phyloP scores from a whole-genome alignment of 2,329 filamentous ascomycete genomes.

The Venturiaceae sp. region DNA sequence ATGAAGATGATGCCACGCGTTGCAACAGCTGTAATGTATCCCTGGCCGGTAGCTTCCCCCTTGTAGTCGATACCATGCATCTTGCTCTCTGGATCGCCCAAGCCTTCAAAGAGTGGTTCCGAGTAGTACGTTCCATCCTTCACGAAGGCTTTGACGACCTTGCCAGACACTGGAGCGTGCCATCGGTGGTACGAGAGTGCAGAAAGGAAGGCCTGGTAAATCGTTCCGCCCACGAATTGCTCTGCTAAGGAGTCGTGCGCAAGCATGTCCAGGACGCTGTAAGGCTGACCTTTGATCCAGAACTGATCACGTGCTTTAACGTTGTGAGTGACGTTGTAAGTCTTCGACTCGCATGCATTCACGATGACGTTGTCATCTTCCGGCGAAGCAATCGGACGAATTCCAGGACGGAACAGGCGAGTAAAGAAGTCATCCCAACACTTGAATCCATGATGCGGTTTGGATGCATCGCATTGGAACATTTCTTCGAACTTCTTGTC shows the following conservation, averaged over 20 bases:
- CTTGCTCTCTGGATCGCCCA: conserved; percentile 26
- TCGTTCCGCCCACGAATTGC: conserved; percentile 51
- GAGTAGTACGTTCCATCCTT: conserved; percentile 60
- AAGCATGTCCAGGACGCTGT: conserved; percentile 56
- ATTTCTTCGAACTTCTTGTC: conserved; percentile 46
- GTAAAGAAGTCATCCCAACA: conserved; percentile 68
- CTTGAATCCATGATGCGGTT: conserved; percentile 48
- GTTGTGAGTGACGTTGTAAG: conserved; percentile 41
- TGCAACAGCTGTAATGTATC: conserved; percentile 58
- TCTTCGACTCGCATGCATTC: conserved; percentile 48
- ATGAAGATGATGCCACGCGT: conserved; percentile 62
- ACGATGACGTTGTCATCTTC: conserved; percentile 35
- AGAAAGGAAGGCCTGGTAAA: conserved; percentile 63
- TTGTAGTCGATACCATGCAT: conserved; percentile 30
- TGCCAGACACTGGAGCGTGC: conserved; percentile 58
- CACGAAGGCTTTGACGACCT: conserved; percentile 46
- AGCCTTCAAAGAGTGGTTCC: conserved; percentile 44
- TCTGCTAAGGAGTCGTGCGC: conserved; percentile 42
- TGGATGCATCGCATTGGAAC: conserved; percentile 49
- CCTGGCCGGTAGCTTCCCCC: conserved; percentile 46
- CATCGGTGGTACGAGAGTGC: conserved; percentile 62
- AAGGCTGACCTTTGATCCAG: conserved; percentile 61
- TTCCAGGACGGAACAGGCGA: conserved; percentile 41
- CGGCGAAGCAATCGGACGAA: conserved; percentile 48
- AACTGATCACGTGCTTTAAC: conserved; percentile 51